These are phyloP conservation scores for Chlamydomonas sphaeroides DNA, from an alignment of 139 green algal species.

Conservation along the genomic window DNA sequence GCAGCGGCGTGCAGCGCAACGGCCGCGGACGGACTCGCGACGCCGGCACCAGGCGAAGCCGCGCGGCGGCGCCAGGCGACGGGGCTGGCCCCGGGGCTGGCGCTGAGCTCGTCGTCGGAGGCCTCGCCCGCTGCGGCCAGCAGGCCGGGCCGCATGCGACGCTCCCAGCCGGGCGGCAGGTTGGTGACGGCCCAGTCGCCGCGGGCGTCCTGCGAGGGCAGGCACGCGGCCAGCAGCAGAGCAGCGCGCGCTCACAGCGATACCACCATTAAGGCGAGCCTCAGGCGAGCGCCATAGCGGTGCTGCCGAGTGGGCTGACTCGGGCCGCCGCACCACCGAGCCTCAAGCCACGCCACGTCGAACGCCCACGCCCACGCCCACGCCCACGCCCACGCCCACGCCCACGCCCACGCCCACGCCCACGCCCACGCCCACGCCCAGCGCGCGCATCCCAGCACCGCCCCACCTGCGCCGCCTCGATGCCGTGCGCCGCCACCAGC, in stretches of 20 bases:
- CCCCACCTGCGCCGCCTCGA: conserved; percentile 17
- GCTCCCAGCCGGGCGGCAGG: conserved; percentile 21
- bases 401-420: neutral
- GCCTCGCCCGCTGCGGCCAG: neutral
- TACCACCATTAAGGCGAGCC: no score
- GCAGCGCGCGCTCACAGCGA: no score
- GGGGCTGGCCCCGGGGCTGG: neutral
- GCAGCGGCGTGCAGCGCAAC: no score
- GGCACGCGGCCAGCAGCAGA: no score
- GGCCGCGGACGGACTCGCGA: no score
- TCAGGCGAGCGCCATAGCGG: no score
- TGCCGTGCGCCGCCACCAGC: neutral
- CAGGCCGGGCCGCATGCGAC: neutral
- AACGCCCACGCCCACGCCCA: no score
- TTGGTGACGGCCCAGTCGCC: conserved; percentile 2
- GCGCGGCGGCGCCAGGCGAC: neutral
- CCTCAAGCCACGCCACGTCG: no score
- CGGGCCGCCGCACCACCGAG: no score
- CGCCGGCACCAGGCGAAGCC: neutral
- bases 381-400: no score
- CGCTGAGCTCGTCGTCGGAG: neutral
- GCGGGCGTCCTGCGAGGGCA: conserved; percentile 5
- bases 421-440: neutral
- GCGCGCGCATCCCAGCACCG: no score
- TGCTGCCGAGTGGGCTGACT: no score